Evolutionary conservation across 345 rosid species (phyloP).

Genomic region (Raphanus raphanistrum): DNA sequence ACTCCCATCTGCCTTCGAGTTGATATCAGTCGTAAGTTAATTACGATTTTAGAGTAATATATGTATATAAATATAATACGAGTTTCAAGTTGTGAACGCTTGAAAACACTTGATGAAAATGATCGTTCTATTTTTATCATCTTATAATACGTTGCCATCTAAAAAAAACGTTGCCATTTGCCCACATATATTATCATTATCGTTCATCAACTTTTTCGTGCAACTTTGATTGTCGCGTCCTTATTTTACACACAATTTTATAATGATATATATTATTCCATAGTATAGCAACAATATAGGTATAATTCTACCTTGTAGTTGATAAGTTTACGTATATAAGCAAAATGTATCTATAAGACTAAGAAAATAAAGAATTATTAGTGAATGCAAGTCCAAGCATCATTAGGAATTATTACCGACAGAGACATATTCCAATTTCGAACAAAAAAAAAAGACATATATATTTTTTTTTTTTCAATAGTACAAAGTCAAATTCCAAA

Average conservation of each 20-base stretch:
- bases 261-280: not conserved
- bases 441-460: too few relatives aligned
- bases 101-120: not conserved
- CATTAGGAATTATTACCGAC: not conserved
- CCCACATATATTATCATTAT: not conserved
- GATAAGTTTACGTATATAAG: not conserved
- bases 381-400: conserved; percentile 1
- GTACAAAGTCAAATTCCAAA: too few relatives aligned
- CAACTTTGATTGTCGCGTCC: not conserved
- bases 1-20: not conserved
- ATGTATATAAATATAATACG: too few relatives aligned
- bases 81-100: not conserved
- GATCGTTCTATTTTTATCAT: not conserved
- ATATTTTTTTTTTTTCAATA: too few relatives aligned
- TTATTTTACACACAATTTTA: not conserved
- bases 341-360: not conserved
- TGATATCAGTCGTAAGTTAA: not conserved
- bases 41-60: not conserved
- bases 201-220: not conserved
- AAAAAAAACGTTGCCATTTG: not conserved
- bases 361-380: not conserved
- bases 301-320: not conserved
- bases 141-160: not conserved
- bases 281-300: not conserved
- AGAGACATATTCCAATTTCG: not conserved